Conservation (phyloP, 306 rosid species). For the Medicago lupulina region DNA sequence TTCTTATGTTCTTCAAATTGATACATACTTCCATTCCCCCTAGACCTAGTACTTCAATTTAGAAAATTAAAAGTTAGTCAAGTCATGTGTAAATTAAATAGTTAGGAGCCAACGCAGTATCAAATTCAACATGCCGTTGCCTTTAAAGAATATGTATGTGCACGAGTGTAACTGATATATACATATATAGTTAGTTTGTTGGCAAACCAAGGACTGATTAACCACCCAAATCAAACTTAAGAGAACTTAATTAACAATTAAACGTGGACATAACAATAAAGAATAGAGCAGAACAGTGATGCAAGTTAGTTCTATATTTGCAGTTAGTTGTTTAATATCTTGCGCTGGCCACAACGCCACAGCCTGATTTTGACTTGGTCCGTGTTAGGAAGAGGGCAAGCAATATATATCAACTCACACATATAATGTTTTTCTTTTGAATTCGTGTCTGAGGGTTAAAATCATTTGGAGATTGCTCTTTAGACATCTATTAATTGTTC, state of each 20-base stretch:
- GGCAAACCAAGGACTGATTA: not conserved
- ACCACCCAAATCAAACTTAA: not conserved
- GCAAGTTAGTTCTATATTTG: not conserved
- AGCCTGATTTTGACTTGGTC: no score
- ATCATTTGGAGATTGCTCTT: no score
- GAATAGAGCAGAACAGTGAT: not conserved
- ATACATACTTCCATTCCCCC: not conserved
- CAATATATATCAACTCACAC: no score
- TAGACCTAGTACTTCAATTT: not conserved
- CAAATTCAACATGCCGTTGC: not conserved
- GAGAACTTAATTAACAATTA: not conserved
- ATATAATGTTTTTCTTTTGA: no score
- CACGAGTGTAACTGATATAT: not conserved
- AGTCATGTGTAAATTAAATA: not conserved
- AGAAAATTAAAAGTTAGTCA: not conserved
- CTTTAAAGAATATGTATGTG: not conserved
- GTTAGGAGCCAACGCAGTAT: not conserved
- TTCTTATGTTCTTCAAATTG: not conserved
- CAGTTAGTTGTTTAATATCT: no score
- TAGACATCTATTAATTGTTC: no score
- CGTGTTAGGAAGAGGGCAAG: no score
- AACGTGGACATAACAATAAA: not conserved
- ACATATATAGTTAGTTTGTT: not conserved
- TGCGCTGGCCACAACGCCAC: no score
- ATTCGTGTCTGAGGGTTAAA: no score